Conservation (phyloP, 2,329 filamentous ascomycete genomes). For the Clarireedia sp. region DNA sequence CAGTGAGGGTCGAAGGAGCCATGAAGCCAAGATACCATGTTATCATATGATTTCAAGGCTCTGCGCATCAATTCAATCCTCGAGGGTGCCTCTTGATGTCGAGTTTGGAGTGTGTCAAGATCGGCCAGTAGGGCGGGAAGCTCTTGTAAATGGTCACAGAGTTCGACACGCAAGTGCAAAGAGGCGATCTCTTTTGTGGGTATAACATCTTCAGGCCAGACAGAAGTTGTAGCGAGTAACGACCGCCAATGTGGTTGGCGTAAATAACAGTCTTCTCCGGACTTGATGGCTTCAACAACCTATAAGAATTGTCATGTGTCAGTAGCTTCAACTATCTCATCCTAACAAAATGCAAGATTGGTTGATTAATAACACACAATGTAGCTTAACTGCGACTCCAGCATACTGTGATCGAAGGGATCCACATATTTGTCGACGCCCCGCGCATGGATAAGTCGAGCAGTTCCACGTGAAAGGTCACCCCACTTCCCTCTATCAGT, state of each 20-base stretch:
- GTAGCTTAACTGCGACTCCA: conserved; percentile 14
- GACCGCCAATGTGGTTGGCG: conserved; percentile 4
- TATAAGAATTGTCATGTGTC: background rate
- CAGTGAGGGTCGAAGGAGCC: background rate
- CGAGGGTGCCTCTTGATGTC: too few relatives aligned
- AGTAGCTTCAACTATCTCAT: too few relatives aligned
- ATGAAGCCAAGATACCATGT: background rate
- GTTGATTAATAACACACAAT: conserved; percentile 4
- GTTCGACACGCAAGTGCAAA: background rate
- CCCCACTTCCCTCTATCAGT: conserved; percentile 11
- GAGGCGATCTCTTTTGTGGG: background rate
- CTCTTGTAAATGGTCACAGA: background rate
- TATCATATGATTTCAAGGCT: background rate
- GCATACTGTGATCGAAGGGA: conserved; percentile 14
- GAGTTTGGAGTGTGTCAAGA: background rate
- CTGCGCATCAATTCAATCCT: background rate
- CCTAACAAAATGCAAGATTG: background rate
- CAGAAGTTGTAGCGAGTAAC: background rate
- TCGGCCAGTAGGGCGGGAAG: background rate
- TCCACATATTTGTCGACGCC: conserved; percentile 10
- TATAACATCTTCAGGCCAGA: background rate
- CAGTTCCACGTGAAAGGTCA: conserved; percentile 12
- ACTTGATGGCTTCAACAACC: conserved; percentile 1
- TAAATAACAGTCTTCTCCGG: conserved; percentile 4
- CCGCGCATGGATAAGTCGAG: conserved; percentile 9